Conservation (phyloP, 2,329 filamentous ascomycete species). For the Colletotrichum viniferum region DNA sequence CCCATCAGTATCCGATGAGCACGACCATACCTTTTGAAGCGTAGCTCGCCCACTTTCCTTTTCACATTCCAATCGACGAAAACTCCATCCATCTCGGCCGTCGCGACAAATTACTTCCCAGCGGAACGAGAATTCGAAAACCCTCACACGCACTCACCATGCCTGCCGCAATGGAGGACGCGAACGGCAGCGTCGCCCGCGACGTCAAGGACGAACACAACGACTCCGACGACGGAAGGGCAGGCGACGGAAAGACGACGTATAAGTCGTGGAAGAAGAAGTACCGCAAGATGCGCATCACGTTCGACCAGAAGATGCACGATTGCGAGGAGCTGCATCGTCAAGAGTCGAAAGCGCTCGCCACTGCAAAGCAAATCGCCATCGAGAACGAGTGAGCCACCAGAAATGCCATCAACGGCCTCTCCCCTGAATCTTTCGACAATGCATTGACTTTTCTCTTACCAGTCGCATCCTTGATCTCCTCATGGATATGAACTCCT, state of each 20-base stretch:
- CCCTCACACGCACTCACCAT: background rate
- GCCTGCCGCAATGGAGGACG: conserved; percentile 31
- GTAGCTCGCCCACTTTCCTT: background rate
- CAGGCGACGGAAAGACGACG: conserved; percentile 51
- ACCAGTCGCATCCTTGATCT: conserved; percentile 84
- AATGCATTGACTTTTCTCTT: background rate
- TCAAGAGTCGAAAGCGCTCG: conserved; percentile 79
- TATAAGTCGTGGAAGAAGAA: conserved; percentile 87
- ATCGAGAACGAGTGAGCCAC: conserved; percentile 88
- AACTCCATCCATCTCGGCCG: background rate
- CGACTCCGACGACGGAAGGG: conserved; percentile 34
- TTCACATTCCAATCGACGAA: background rate
- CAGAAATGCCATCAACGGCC: conserved; percentile 16
- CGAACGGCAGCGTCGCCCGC: conserved; percentile 27
- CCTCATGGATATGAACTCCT: conserved; percentile 87
- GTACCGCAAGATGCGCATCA: conserved; percentile 87
- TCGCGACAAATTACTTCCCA: background rate
- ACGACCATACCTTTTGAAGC: background rate
- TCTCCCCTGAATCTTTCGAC: background rate
- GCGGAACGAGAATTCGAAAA: background rate
- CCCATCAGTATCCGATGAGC: background rate
- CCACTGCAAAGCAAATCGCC: conserved; percentile 81
- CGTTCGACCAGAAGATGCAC: conserved; percentile 78
- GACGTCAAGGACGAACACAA: conserved; percentile 48
- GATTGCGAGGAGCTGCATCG: conserved; percentile 83